phyloP scores from a whole-genome alignment of 169 alveolate species.

The Eimeria maxima region DNA sequence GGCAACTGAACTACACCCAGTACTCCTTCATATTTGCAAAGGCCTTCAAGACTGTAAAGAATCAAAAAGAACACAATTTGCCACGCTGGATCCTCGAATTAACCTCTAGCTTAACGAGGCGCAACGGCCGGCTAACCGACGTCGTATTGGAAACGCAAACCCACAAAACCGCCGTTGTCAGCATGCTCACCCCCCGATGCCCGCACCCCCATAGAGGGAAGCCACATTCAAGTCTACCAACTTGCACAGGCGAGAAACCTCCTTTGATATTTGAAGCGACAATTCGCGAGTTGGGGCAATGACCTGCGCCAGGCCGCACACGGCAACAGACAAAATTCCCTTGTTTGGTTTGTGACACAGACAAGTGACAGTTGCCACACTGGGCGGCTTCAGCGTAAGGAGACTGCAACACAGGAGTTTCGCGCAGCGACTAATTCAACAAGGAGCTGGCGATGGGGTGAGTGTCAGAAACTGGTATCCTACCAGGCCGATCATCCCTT shows the following conservation, averaged over 20 bases:
- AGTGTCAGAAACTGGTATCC: constrained; percentile 96
- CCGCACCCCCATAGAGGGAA: constrained; percentile 77
- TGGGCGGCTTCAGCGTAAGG: background rate
- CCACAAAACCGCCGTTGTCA: background rate
- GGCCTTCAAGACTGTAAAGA: background rate
- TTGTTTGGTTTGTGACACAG: background rate
- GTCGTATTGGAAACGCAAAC: background rate
- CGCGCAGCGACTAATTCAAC: background rate
- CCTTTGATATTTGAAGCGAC: constrained; percentile 96
- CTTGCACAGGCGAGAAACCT: constrained; percentile 75
- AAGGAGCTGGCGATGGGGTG: constrained; percentile 56
- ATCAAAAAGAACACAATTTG: background rate
- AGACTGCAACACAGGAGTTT: background rate
- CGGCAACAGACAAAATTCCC: background rate
- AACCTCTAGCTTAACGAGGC: background rate
- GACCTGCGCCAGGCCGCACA: constrained; percentile 51
- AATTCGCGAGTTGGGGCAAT: constrained; percentile 98
- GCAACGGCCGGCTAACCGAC: background rate
- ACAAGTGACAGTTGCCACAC: constrained; percentile 62
- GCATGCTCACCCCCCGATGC: constrained; percentile 81
- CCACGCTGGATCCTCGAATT: background rate
- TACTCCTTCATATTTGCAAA: background rate
- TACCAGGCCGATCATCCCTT: constrained; percentile 93
- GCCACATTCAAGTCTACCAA: constrained; percentile 79
- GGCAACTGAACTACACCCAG: background rate